A percentile compares a stretch with the other conserved stretches of the same genome.
Conservation (phyloP, 495 filamentous ascomycete species). For the Schizothecium vesticola region DNA sequence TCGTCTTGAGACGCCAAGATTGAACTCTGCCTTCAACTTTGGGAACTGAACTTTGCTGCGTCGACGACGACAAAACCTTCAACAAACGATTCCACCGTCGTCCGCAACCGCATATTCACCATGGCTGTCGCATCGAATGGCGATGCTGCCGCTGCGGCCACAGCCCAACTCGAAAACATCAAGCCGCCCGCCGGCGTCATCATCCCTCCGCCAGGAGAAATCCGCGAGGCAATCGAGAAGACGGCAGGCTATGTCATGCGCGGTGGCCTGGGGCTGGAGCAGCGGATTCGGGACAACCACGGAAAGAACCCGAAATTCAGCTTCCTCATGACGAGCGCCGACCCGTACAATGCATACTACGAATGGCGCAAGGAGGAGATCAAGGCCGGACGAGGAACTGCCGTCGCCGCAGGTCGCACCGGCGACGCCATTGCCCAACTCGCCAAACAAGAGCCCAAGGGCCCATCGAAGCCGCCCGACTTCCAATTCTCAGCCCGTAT, state of each 20-base stretch:
- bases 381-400: slow-evolving; percentile 72
- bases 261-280: slow-evolving; percentile 79
- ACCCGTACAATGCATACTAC: slow-evolving; percentile 86
- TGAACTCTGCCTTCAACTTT: background rate
- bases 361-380: slow-evolving; percentile 85
- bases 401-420: slow-evolving; percentile 69
- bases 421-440: slow-evolving; percentile 52
- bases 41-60: background rate
- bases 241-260: slow-evolving; percentile 91
- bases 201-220: slow-evolving; percentile 71
- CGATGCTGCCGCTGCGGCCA: slow-evolving; percentile 39
- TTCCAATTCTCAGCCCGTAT: slow-evolving; percentile 95
- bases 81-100: background rate
- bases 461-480: slow-evolving; percentile 79
- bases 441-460: slow-evolving; percentile 62
- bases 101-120: slow-evolving; percentile 4
- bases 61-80: background rate
- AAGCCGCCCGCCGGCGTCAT: slow-evolving; percentile 80
- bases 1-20: background rate
- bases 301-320: slow-evolving; percentile 84
- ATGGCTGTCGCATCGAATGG: slow-evolving; percentile 55
- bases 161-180: slow-evolving; percentile 47
- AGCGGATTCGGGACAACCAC: slow-evolving; percentile 83
- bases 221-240: slow-evolving; percentile 75
- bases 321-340: slow-evolving; percentile 68